These are phyloP conservation scores for Stentor coeruleus DNA, from an alignment of 73 alveolate genomes.

Conservation along the genomic window DNA sequence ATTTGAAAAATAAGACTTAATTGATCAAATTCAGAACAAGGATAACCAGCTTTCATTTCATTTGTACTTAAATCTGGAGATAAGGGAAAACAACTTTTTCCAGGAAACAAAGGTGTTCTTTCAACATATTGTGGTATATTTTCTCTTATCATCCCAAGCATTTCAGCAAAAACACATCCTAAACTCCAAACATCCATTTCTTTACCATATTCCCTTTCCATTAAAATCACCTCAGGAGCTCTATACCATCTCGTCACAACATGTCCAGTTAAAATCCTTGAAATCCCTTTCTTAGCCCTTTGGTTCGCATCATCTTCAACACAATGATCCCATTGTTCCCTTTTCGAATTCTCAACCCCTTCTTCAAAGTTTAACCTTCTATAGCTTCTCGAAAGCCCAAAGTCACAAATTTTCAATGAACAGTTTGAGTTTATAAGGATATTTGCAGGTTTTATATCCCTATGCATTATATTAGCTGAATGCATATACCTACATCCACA, in stretches of 20 bases:
- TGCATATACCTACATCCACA: conserved; percentile 39
- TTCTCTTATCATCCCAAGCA: conserved; percentile 93
- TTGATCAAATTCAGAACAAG: conserved; percentile 80
- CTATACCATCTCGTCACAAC: conserved; percentile 98
- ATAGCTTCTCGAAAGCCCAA: conserved; percentile 49
- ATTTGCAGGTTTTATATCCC: conserved; percentile 95
- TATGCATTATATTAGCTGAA: conserved; percentile 34
- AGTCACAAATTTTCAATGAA: conserved; percentile 44
- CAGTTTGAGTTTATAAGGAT: conserved; percentile 52
- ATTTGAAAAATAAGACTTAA: conserved; percentile 83
- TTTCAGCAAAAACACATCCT: conserved; percentile 95
- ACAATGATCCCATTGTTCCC: not conserved
- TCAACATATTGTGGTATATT: conserved; percentile 85
- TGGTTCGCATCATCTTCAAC: not conserved
- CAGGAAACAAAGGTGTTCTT: conserved; percentile 96
- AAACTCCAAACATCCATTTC: conserved; percentile 97
- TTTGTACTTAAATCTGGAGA: conserved; percentile 81
- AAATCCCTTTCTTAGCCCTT: conserved; percentile 26
- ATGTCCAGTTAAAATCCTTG: conserved; percentile 89
- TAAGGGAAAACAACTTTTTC: conserved; percentile 91
- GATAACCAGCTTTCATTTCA: conserved; percentile 76
- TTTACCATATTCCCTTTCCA: conserved; percentile 93
- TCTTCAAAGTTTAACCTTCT: conserved; percentile 23
- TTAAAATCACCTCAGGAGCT: conserved; percentile 95
- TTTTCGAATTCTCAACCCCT: not conserved